phyloP scores from a whole-genome alignment of 2,329 filamentous ascomycete species.

The Fusarium lyarnte region DNA sequence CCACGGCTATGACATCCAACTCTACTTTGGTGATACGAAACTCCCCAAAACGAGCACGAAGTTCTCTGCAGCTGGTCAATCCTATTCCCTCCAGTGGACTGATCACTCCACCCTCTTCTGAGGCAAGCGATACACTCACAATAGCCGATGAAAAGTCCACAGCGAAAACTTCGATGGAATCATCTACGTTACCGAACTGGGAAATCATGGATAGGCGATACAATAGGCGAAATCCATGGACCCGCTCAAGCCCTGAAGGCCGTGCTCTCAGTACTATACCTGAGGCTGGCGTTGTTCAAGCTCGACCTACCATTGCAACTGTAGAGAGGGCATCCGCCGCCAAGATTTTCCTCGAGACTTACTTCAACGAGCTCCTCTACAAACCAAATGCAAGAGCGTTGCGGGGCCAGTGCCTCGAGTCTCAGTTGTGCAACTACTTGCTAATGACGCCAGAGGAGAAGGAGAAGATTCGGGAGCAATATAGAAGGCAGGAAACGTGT shows the following conservation, averaged over 20 bases:
- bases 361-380: constrained; percentile 77
- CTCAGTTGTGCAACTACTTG: constrained; percentile 64
- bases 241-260: constrained; percentile 50
- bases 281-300: constrained; percentile 41
- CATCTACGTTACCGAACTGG: constrained; percentile 39
- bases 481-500: constrained; percentile 74
- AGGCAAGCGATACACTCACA: constrained; percentile 40
- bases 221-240: constrained; percentile 48
- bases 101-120: constrained; percentile 43
- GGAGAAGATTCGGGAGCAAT: constrained; percentile 64
- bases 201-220: constrained; percentile 38
- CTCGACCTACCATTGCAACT: constrained; percentile 59
- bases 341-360: constrained; percentile 86
- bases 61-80: constrained; percentile 41
- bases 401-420: constrained; percentile 49
- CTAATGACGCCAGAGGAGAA: constrained; percentile 66
- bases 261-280: constrained; percentile 49
- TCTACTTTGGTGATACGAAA: constrained; percentile 44
- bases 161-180: constrained; percentile 49
- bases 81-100: constrained; percentile 26
- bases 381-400: constrained; percentile 49
- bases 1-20: constrained; percentile 39
- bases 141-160: constrained; percentile 42
- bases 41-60: constrained; percentile 30
- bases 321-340: constrained; percentile 82